These are phyloP conservation scores for Aegilops umbellulata DNA, from an alignment of 176 grass and related monocot species.

Conservation along the genomic window DNA sequence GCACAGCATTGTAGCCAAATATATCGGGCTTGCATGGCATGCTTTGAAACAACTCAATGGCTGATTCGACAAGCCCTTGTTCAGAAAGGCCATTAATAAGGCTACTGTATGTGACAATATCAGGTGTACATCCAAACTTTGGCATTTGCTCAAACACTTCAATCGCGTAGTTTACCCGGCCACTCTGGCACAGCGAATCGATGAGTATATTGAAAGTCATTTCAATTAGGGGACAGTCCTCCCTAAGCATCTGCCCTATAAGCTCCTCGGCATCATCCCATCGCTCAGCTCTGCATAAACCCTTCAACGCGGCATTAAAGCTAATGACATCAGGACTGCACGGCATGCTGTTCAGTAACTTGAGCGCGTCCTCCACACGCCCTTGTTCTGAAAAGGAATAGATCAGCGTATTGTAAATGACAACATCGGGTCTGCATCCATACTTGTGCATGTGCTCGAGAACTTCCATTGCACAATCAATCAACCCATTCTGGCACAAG, in stretches of 20 bases:
- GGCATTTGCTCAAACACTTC: slow-evolving; percentile 49
- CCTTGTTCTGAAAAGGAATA: slow-evolving; percentile 41
- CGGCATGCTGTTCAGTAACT: slow-evolving; percentile 36
- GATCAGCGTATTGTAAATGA: slow-evolving; percentile 40
- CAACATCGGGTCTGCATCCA: slow-evolving; percentile 22
- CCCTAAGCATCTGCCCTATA: slow-evolving; percentile 37
- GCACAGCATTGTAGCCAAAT: slow-evolving; percentile 47
- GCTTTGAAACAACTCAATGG: slow-evolving; percentile 40
- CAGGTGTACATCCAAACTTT: slow-evolving; percentile 40
- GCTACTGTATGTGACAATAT: slow-evolving; percentile 51
- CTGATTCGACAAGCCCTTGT: slow-evolving; percentile 35
- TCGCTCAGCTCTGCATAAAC: slow-evolving; percentile 40
- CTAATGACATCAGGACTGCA: slow-evolving; percentile 38
- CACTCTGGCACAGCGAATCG: slow-evolving; percentile 37
- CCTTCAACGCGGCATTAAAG: slow-evolving; percentile 41
- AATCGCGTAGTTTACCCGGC: slow-evolving; percentile 27
- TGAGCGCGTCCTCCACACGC: slow-evolving; percentile 33
- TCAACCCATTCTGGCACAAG: slow-evolving; percentile 30
- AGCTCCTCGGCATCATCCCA: slow-evolving; percentile 38
- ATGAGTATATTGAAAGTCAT: slow-evolving; percentile 58
- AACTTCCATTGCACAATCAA: slow-evolving; percentile 34
- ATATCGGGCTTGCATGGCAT: slow-evolving; percentile 52
- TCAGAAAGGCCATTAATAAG: slow-evolving; percentile 60
- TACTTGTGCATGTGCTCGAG: slow-evolving; percentile 46
- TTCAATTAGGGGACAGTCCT: slow-evolving; percentile 24